phyloP scores from a whole-genome alignment of 2,329 filamentous ascomycete species.

The Lecanicillium sp. region DNA sequence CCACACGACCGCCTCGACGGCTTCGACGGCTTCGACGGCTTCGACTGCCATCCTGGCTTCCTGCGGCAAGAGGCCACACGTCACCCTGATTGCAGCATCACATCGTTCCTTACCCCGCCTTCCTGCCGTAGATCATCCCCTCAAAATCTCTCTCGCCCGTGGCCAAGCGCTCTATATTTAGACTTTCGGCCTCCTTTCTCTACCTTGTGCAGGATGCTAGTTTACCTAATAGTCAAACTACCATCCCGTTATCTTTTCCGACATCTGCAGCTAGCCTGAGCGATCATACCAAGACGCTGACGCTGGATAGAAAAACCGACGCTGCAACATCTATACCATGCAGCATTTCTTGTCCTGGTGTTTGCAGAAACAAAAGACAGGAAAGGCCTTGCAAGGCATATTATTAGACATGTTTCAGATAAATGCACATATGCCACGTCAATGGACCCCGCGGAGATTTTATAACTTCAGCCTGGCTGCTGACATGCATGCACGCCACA shows the following conservation, averaged over 20 bases:
- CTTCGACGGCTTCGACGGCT: neutral
- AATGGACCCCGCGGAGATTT: too few species aligned
- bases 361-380: too few species aligned
- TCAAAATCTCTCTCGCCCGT: neutral
- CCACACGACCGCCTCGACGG: neutral
- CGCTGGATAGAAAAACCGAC: too few species aligned
- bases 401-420: too few species aligned
- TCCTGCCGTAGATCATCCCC: neutral
- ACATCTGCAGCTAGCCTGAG: neutral
- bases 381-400: too few species aligned
- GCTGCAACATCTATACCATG: neutral
- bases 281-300: neutral
- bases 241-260: neutral
- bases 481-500: too few species aligned
- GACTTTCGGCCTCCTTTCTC: neutral
- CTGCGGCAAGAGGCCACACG: constrained; percentile 1
- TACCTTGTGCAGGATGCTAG: neutral
- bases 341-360: too few species aligned
- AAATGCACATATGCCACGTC: too few species aligned
- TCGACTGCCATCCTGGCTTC: neutral
- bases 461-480: too few species aligned
- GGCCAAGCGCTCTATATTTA: neutral
- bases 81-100: constrained; percentile 5
- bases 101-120: constrained; percentile 1
- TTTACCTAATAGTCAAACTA: neutral